Percentiles rank a stretch among this genome's conserved stretches.
Evolutionary conservation across 371 early-diverging fungal species (phyloP).

Genomic region (Circinella minor): DNA sequence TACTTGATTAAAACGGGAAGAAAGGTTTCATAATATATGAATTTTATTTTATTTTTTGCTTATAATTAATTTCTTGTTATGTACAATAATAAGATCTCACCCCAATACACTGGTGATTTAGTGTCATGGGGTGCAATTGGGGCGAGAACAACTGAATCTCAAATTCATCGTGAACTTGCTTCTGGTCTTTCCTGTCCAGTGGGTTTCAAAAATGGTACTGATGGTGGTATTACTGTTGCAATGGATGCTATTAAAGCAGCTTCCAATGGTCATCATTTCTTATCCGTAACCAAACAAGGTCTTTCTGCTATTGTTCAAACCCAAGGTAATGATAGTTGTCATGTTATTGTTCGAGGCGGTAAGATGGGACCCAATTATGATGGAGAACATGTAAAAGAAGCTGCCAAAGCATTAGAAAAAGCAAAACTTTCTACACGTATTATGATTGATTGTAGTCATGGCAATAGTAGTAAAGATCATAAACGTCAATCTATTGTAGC

Average conservation of each 20-base stretch:
- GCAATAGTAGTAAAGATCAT: slow-evolving; percentile 81
- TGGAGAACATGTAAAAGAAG: slow-evolving; percentile 63
- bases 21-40: not conserved
- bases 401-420: slow-evolving; percentile 63
- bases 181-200: slow-evolving; percentile 93
- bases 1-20: not conserved
- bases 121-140: slow-evolving; percentile 89
- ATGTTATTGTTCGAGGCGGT: slow-evolving; percentile 92
- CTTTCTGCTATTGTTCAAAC: slow-evolving; percentile 92
- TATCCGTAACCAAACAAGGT: slow-evolving; percentile 95
- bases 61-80: not conserved
- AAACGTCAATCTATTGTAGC: slow-evolving; percentile 85
- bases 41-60: not conserved
- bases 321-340: slow-evolving; percentile 74
- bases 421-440: slow-evolving; percentile 67
- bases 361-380: slow-evolving; percentile 90
- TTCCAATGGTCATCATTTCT: slow-evolving; percentile 86
- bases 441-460: slow-evolving; percentile 97
- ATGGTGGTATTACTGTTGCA: slow-evolving; percentile 85
- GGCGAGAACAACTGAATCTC: slow-evolving; percentile 93
- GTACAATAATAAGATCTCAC: slow-evolving; percentile 55
- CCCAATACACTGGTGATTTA: slow-evolving; percentile 84
- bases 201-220: slow-evolving; percentile 95
- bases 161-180: slow-evolving; percentile 88
- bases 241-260: slow-evolving; percentile 91